These are phyloP conservation scores for Phytophthora litchii DNA, from an alignment of 352 stramenopile genomes.

Conservation along the genomic window DNA sequence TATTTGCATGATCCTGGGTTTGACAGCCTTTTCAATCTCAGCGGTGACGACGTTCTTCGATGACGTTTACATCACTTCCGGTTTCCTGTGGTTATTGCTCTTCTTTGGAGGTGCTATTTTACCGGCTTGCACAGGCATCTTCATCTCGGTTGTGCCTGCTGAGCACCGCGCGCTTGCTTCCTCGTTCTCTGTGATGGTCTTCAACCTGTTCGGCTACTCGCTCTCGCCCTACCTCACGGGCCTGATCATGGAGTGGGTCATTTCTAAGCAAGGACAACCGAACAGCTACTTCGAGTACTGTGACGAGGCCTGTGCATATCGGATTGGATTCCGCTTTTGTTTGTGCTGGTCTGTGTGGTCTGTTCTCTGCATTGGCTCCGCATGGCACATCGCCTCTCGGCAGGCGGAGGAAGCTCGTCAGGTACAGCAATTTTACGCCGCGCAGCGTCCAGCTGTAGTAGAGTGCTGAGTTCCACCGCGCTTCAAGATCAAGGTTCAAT, in stretches of 20 bases:
- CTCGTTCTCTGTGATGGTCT: conserved; percentile 84
- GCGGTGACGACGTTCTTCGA: conserved; percentile 81
- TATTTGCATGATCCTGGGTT: conserved; percentile 77
- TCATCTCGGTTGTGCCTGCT: conserved; percentile 81
- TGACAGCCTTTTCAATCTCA: conserved; percentile 70
- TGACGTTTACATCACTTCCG: conserved; percentile 74
- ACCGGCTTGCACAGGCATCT: conserved; percentile 84
- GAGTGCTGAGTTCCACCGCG: conserved; percentile 29
- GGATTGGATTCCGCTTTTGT: conserved; percentile 81
- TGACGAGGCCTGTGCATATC: conserved; percentile 83
- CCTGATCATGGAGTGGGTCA: conserved; percentile 82
- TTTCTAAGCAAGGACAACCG: conserved; percentile 58
- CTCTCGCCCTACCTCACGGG: conserved; percentile 81
- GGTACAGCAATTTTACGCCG: conserved; percentile 62
- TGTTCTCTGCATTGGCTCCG: conserved; percentile 70
- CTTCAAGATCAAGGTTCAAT: conserved; percentile 6
- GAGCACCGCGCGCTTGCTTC: conserved; percentile 79
- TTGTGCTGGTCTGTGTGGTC: conserved; percentile 85
- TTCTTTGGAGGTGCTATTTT: conserved; percentile 86
- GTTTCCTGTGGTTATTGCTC: conserved; percentile 79
- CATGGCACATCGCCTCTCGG: conserved; percentile 57
- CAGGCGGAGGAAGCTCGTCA: conserved; percentile 59
- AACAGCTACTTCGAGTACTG: conserved; percentile 77
- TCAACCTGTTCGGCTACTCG: conserved; percentile 84
- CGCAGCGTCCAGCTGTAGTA: conserved; percentile 29